Conservation (phyloP, 306 rosid species). For the Cyclanthera cordifolia region DNA sequence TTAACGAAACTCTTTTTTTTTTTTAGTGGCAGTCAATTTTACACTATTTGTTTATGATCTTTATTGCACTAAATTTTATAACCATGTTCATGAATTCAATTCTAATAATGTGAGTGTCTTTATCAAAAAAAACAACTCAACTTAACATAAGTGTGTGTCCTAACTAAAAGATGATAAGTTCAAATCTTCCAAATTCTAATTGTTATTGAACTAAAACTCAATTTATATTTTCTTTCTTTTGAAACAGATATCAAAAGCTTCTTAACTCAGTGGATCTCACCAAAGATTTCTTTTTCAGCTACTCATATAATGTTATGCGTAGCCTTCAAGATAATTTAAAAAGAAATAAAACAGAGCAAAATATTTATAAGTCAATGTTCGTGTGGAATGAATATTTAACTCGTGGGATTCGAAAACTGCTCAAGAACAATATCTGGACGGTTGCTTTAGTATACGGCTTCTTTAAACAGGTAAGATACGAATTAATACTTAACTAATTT, state of each 20-base stretch:
- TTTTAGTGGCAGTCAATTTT: no score
- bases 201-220: no score
- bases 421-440: slow-evolving; percentile 78
- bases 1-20: no score
- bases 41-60: no score
- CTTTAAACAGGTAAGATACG: slow-evolving; percentile 57
- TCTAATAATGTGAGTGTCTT: neutral
- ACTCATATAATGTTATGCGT: slow-evolving; percentile 79
- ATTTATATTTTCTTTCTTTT: slow-evolving; percentile 25
- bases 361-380: slow-evolving; percentile 65
- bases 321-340: slow-evolving; percentile 79
- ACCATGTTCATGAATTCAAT: neutral
- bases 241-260: slow-evolving; percentile 92
- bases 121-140: neutral
- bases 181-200: no score
- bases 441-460: slow-evolving; percentile 87
- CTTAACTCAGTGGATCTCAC: slow-evolving; percentile 92
- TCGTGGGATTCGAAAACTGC: slow-evolving; percentile 54
- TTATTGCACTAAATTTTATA: no score
- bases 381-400: slow-evolving; percentile 97
- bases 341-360: slow-evolving; percentile 38
- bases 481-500: no score
- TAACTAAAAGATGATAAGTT: no score
- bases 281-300: slow-evolving; percentile 98
- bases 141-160: no score